These are phyloP conservation scores for Alectoria sarmentosa DNA, from an alignment of 495 filamentous ascomycete species.

Conservation along the genomic window DNA sequence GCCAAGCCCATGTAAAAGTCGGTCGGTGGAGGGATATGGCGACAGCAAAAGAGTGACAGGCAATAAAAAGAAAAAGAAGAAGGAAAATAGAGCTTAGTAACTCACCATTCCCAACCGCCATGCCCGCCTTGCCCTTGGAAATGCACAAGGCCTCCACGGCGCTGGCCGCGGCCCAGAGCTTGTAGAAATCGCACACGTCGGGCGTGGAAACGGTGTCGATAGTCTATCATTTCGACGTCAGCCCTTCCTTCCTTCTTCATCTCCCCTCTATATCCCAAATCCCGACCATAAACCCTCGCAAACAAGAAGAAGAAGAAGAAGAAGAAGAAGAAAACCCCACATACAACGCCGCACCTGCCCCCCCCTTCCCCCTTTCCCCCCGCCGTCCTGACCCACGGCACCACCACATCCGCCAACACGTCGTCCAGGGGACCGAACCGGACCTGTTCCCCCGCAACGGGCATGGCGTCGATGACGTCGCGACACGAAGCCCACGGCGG, in stretches of 20 bases:
- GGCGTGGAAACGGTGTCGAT: neutral
- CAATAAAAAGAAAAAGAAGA: neutral
- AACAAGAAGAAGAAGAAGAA: neutral
- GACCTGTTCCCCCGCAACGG: neutral
- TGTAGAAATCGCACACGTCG: slow-evolving; percentile 1
- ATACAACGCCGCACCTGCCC: neutral
- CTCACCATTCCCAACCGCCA: slow-evolving; percentile 6
- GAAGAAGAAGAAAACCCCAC: neutral
- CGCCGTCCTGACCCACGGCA: slow-evolving; percentile 5
- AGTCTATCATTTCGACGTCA: too few species aligned
- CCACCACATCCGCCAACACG: neutral
- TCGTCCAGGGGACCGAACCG: slow-evolving; percentile 4
- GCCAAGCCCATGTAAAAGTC: too few species aligned
- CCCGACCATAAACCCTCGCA: neutral
- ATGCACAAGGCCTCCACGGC: slow-evolving; percentile 13
- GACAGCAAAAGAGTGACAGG: neutral
- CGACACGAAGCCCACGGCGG: neutral
- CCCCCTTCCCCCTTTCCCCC: neutral
- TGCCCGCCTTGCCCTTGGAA: neutral
- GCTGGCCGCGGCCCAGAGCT: slow-evolving; percentile 12
- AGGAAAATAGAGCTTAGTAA: neutral
- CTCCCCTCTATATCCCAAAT: neutral
- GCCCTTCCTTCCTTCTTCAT: too few species aligned
- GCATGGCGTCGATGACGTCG: slow-evolving; percentile 8
- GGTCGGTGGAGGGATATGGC: too few species aligned